phyloP scores from a whole-genome alignment of 176 grass and related monocot genomes.

The Pontederia paniculata region DNA sequence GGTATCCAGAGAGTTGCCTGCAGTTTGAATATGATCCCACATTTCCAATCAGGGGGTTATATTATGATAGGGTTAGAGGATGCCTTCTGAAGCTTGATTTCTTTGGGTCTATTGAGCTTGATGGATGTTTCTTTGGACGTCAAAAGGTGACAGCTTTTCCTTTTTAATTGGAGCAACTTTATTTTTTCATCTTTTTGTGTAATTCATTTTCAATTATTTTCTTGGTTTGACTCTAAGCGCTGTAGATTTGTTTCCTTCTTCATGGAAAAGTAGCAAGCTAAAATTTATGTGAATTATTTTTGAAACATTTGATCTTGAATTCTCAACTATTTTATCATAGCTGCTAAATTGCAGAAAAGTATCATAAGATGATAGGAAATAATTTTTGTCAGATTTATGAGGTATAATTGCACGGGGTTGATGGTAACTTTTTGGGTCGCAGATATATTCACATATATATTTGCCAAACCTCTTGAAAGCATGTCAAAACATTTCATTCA shows the following conservation, averaged over 20 bases:
- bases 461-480: too few species aligned
- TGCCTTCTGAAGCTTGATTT: conserved; percentile 96
- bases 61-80: conserved; percentile 78
- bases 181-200: neutral
- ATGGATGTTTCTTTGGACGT: conserved; percentile 87
- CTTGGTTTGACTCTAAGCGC: neutral
- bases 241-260: neutral
- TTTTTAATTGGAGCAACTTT: neutral
- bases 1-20: conserved; percentile 90
- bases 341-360: too few species aligned
- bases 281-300: too few species aligned
- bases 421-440: too few species aligned
- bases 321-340: too few species aligned
- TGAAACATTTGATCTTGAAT: too few species aligned
- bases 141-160: conserved; percentile 34
- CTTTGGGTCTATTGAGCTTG: conserved; percentile 88
- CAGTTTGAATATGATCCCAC: conserved; percentile 63
- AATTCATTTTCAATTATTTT: neutral
- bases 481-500: too few species aligned
- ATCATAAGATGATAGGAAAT: too few species aligned
- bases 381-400: too few species aligned
- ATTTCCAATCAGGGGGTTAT: conserved; percentile 92
- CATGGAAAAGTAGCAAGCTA: too few species aligned
- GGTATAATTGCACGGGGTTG: too few species aligned
- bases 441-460: too few species aligned